Percentiles rank a stretch among this genome's conserved stretches.
Conservation (phyloP, 2,329 filamentous ascomycete species). For the Podosphaera fusca region DNA sequence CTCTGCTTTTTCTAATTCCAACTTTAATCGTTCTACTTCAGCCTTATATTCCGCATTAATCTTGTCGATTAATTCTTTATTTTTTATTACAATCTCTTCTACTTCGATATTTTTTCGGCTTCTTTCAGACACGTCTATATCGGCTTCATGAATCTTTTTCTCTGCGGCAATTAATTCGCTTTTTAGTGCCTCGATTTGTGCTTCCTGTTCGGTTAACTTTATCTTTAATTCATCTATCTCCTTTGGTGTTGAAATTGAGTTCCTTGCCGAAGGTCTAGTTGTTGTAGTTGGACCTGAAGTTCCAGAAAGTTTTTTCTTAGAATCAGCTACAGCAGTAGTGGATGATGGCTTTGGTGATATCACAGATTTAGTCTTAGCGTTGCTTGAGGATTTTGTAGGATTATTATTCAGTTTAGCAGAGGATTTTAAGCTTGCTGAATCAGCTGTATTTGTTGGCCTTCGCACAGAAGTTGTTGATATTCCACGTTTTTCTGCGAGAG, state of each 20-base stretch:
- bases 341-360: constrained; percentile 18
- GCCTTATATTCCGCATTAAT: constrained; percentile 10
- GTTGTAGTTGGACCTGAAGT: constrained; percentile 18
- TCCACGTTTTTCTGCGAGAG: constrained; percentile 13
- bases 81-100: constrained; percentile 21
- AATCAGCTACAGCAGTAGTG: constrained; percentile 21
- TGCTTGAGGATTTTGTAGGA: neutral
- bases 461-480: constrained; percentile 10
- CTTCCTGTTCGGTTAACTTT: constrained; percentile 33
- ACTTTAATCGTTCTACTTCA: constrained; percentile 10
- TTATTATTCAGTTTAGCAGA: constrained; percentile 9
- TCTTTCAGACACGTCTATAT: constrained; percentile 25
- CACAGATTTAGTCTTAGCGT: constrained; percentile 12
- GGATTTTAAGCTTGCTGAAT: constrained; percentile 17
- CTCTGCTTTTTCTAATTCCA: constrained; percentile 12
- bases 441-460: constrained; percentile 12
- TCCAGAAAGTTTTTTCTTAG: constrained; percentile 34
- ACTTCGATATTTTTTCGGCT: constrained; percentile 17
- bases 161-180: constrained; percentile 31
- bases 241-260: constrained; percentile 21
- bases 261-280: constrained; percentile 21
- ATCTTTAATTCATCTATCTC: constrained; percentile 36
- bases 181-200: constrained; percentile 32
- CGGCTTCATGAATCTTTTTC: constrained; percentile 30
- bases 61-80: constrained; percentile 24